Evolutionary conservation across 2,329 filamentous ascomycete species (phyloP).

Genomic region (Sporothrix humicola): DNA sequence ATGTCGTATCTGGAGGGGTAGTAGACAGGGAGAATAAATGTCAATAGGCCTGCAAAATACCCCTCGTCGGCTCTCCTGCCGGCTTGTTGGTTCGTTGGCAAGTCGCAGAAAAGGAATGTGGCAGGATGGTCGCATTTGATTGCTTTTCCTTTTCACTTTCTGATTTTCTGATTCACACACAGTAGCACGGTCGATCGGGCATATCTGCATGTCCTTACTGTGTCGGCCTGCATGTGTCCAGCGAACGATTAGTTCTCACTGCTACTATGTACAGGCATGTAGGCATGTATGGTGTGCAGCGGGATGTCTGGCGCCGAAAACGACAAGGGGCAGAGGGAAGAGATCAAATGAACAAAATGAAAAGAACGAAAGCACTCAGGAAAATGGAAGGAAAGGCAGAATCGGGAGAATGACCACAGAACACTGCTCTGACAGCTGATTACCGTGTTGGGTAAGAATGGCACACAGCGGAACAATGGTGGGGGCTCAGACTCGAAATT

Average conservation of each 20-base stretch:
- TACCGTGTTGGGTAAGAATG: slow-evolving; percentile 12
- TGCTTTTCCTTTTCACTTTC: too few relatives aligned
- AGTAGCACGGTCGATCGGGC: slow-evolving; percentile 28
- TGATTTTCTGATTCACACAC: too few relatives aligned
- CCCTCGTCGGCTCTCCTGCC: background rate
- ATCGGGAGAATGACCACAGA: background rate
- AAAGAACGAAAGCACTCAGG: too few relatives aligned
- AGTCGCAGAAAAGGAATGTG: background rate
- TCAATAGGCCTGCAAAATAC: background rate
- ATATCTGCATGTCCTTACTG: slow-evolving; percentile 33
- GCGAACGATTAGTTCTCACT: background rate
- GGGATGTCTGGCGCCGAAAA: background rate
- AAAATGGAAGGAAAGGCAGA: background rate
- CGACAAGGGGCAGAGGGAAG: background rate
- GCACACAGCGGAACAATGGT: background rate
- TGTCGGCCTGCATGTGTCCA: background rate
- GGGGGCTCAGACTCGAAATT: background rate
- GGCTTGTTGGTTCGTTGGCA: background rate
- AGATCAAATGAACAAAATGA: background rate
- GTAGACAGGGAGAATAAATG: background rate
- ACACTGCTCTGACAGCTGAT: background rate
- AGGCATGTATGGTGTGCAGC: slow-evolving; percentile 31
- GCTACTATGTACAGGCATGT: background rate
- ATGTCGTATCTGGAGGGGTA: background rate
- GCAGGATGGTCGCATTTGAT: slow-evolving; percentile 3